Base-by-base conservation (phyloP, 768 basidiomycete genomes). In the Candolleomyces aberdarensis region DNA sequence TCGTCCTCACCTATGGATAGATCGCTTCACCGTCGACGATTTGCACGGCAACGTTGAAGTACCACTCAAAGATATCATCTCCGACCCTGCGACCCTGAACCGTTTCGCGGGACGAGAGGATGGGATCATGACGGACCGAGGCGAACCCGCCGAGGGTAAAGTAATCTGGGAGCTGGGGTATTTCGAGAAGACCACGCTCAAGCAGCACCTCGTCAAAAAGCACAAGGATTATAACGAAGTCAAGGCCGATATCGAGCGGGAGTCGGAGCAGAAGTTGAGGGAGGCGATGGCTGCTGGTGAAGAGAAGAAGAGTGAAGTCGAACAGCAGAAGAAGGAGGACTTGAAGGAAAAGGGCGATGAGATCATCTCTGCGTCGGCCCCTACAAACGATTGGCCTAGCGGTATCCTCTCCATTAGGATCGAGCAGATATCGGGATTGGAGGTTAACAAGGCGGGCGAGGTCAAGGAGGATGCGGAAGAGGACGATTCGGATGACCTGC, bases 341-440 rank as follows among this genome's bases (percentile, higher is more conserved):
- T 47, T 74, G 63, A 72, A 72, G 61, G 75, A 75, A 56, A 71
- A 71, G 59, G 69, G 65, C 1, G 73, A 79, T 51, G 75, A 80
- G 47, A 70, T 76, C 64, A 80, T 81, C 22, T 69, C 75, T 9
- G 67, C 64, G 31, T 83, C 84, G 6, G 77, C 78, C 22, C 89
- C 89, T 6, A 81, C 83, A 61, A 76, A 79, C 0, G 73, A 83
- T 56, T 90, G 83, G 82, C 86, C 85, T 13, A 82, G 82, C 46
- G 91, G 90, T 19, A 79, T 92, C 20, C 67, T 93, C 31, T 81
- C 80, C 40, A 76, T 92, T 62, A 75, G 84, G 60, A 78, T 92
- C 32, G 87, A 91, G 67, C 81, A 85, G 74, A 84, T 89, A 53
- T 79, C 76, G 63, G 85, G 84, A 36, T 75, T 92, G 66, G 84